phyloP scores from a whole-genome alignment of 1,284 basidiomycete species.

The Heterobasidion irregulare region DNA sequence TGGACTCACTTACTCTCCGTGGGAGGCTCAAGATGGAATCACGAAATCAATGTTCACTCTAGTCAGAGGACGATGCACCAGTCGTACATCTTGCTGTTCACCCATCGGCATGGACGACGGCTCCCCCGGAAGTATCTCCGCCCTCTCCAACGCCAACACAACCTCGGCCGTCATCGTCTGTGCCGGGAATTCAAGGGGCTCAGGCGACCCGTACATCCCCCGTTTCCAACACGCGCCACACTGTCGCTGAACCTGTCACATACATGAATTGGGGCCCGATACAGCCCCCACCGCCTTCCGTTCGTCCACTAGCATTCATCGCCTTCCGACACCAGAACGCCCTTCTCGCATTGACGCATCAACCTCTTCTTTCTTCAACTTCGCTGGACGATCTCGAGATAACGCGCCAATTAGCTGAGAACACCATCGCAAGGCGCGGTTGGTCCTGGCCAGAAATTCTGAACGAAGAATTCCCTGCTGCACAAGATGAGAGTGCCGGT shows the following conservation, averaged over 20 bases:
- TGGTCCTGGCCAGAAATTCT: slow-evolving; percentile 58
- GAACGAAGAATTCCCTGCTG: slow-evolving; percentile 43
- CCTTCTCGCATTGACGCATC: slow-evolving; percentile 19
- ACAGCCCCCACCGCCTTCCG: slow-evolving; percentile 1
- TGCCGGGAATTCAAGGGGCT: neutral
- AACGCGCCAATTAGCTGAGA: slow-evolving; percentile 18
- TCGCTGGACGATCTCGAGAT: slow-evolving; percentile 13
- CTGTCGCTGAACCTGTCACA: slow-evolving; percentile 1
- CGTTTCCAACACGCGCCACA: neutral
- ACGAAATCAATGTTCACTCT: slow-evolving; percentile 37
- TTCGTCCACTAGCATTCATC: slow-evolving; percentile 14
- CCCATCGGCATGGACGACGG: slow-evolving; percentile 60
- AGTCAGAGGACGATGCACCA: slow-evolving; percentile 12
- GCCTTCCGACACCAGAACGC: slow-evolving; percentile 24
- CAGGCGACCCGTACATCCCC: neutral
- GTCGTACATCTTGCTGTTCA: slow-evolving; percentile 70
- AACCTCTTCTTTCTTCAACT: slow-evolving; percentile 7
- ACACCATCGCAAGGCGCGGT: slow-evolving; percentile 31
- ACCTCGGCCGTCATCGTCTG: neutral
- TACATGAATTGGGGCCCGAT: neutral
- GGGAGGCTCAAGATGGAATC: slow-evolving; percentile 19
- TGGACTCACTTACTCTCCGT: neutral
- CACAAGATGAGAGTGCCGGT: slow-evolving; percentile 29
- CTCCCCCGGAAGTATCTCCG: slow-evolving; percentile 30
- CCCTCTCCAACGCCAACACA: neutral